A percentile compares a stretch with the other conserved stretches of the same genome.
These are phyloP conservation scores for Saccharomyces hybrid DNA, from an alignment of 1,139 yeast genomes.

Conservation along the genomic window DNA sequence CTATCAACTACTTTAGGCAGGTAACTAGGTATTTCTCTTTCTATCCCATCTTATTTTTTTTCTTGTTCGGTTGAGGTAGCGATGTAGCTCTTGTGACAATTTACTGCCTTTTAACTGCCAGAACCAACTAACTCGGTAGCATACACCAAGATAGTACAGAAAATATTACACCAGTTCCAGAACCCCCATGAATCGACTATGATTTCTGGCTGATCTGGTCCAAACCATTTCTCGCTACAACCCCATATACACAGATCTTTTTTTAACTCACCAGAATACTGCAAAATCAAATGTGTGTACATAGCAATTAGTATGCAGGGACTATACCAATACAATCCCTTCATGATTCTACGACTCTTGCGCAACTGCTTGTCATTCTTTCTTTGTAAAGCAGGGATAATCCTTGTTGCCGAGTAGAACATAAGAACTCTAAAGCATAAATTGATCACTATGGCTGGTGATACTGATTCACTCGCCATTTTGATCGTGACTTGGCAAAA, in stretches of 20 bases:
- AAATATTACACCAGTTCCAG: constrained; percentile 95
- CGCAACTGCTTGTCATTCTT: constrained; percentile 21
- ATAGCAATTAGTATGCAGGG: constrained; percentile 93
- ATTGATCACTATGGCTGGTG: constrained; percentile 74
- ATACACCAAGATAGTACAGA: constrained; percentile 69
- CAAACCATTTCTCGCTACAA: constrained; percentile 30
- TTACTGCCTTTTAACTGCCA: constrained; percentile 2
- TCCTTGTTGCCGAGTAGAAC: constrained; percentile 90
- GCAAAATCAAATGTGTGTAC: constrained; percentile 87
- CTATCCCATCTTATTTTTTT: background rate
- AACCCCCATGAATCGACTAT: constrained; percentile 78
- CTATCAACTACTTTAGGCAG: background rate
- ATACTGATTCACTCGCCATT: constrained; percentile 69
- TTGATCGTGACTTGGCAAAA: constrained; percentile 50
- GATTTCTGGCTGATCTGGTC: constrained; percentile 22
- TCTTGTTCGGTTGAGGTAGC: background rate
- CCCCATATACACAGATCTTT: constrained; percentile 53
- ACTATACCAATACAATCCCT: constrained; percentile 72
- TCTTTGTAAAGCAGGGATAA: constrained; percentile 68
- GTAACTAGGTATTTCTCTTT: background rate
- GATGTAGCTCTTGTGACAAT: background rate
- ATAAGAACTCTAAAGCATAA: constrained; percentile 80
- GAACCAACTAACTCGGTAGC: constrained; percentile 57
- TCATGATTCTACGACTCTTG: constrained; percentile 39
- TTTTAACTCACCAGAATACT: constrained; percentile 70